Base-by-base conservation (phyloP, 2,329 filamentous ascomycete species). In the Volutella citrinella region DNA sequence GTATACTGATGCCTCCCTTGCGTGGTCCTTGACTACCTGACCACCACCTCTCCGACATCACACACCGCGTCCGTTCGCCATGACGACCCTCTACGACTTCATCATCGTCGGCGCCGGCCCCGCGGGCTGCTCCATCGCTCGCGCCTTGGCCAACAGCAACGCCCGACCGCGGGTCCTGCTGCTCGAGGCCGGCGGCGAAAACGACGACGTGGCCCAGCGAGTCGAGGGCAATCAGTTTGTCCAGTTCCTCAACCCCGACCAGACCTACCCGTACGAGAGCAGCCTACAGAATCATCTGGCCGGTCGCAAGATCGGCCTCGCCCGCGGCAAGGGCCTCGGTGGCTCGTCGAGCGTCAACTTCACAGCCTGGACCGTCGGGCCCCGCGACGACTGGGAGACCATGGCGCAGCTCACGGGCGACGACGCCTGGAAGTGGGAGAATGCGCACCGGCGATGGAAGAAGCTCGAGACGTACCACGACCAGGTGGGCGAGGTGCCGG, bases 21-120 rank as follows among this genome's bases (percentile, higher is more conserved):
- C n/a, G n/a, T n/a, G n/a, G n/a, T n/a, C n/a, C n/a, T n/a, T n/a
- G n/a, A n/a, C n/a, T n/a, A n/a, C n/a, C n/a, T n/a, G n/a, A n/a
- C n/a, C n/a, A n/a, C n/a, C n/a, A n/a, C n/a, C n/a, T n/a, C n/a
- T n/a, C n/a, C n/a, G n/a, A n/a, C n/a, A n/a, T n/a, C n/a, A n/a
- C n/a, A n/a, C n/a, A n/a, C n/a, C n/a, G n/a, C n/a, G n/a, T n/a
- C n/a, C n/a, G n/a, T n/a, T n/a, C n/a, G n/a, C n/a, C n/a, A n/a
- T n/a, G n/a, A n/a, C n/a, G n/a, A n/a, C n/a, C n/a, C n/a, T n/a
- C n/a, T n/a, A n/a, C n/a, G 20, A 22, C 20, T 22, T 22, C 22
- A 43, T 45, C 24, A 27, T 45, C 14, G 43, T 45, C 6, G 43
- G 43, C 17, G 40, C 43, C 5, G 43, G 43, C 6, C 43, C 43